Conservation (phyloP, 257 asterid genomes). For the Striga asiatica region DNA sequence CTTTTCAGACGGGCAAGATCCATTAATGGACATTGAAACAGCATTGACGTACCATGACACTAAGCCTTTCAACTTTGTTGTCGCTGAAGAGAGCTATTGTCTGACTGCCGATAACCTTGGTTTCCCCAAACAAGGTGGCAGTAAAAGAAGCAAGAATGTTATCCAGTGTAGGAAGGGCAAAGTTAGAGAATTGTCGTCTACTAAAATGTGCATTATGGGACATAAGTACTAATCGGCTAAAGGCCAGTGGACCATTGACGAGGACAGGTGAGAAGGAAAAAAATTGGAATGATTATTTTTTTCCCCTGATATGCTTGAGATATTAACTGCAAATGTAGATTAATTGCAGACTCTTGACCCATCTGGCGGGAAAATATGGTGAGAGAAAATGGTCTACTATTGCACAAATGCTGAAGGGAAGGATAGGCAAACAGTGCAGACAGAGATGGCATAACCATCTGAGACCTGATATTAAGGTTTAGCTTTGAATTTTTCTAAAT, state of each 20-base stretch:
- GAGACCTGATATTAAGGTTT: slow-evolving; percentile 82
- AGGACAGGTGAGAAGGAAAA: slow-evolving; percentile 32
- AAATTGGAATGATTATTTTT: neutral
- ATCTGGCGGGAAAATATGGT: slow-evolving; percentile 71
- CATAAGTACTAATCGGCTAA: slow-evolving; percentile 47
- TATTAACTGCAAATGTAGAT: too few species aligned
- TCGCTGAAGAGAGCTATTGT: slow-evolving; percentile 57
- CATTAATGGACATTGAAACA: slow-evolving; percentile 19
- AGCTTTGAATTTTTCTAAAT: neutral
- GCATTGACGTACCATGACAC: slow-evolving; percentile 14
- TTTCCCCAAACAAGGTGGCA: slow-evolving; percentile 16
- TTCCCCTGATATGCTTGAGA: neutral
- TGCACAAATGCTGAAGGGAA: slow-evolving; percentile 72
- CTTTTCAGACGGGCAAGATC: slow-evolving; percentile 18
- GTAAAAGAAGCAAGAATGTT: slow-evolving; percentile 17
- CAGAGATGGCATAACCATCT: slow-evolving; percentile 98
- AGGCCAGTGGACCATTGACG: slow-evolving; percentile 94
- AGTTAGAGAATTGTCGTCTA: slow-evolving; percentile 15
- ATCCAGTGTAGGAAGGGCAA: slow-evolving; percentile 6
- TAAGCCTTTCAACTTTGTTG: slow-evolving; percentile 26
- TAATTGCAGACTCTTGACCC: slow-evolving; percentile 57
- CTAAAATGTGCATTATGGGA: slow-evolving; percentile 21
- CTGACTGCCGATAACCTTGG: slow-evolving; percentile 34
- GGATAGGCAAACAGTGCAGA: slow-evolving; percentile 92
- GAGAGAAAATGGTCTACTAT: slow-evolving; percentile 89